Conservation (phyloP, 2,329 filamentous ascomycete genomes). For the Colletotrichum sp. region DNA sequence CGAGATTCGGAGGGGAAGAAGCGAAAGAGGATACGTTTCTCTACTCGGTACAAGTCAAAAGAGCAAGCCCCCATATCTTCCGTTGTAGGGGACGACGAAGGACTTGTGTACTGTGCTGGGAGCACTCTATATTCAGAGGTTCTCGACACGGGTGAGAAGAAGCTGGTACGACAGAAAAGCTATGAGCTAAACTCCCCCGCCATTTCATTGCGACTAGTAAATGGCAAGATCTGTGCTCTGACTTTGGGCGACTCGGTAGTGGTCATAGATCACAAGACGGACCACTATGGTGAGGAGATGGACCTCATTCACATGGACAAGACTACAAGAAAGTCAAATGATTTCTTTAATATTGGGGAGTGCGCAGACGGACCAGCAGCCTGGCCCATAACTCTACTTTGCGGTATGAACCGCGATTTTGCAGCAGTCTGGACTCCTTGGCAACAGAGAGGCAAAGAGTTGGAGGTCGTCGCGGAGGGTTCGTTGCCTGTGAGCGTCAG, state of each 20-base stretch:
- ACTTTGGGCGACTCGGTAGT: slow-evolving; percentile 61
- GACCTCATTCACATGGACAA: slow-evolving; percentile 50
- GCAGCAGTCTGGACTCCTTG: slow-evolving; percentile 57
- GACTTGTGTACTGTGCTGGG: slow-evolving; percentile 63
- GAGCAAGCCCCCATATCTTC: slow-evolving; percentile 55
- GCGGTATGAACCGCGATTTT: slow-evolving; percentile 51
- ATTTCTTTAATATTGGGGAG: slow-evolving; percentile 52
- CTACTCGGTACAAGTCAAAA: slow-evolving; percentile 11
- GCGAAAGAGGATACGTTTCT: slow-evolving; percentile 9
- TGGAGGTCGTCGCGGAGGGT: slow-evolving; percentile 59
- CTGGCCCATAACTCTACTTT: slow-evolving; percentile 51
- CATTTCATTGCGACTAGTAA: slow-evolving; percentile 50
- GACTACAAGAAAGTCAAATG: slow-evolving; percentile 44
- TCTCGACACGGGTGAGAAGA: slow-evolving; percentile 56
- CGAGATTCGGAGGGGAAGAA: slow-evolving; percentile 23
- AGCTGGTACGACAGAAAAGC: slow-evolving; percentile 50
- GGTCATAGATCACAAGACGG: slow-evolving; percentile 53
- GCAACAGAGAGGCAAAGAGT: slow-evolving; percentile 41
- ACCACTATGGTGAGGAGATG: slow-evolving; percentile 38
- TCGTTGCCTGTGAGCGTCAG: slow-evolving; percentile 61
- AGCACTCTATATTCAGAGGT: slow-evolving; percentile 59
- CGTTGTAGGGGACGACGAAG: slow-evolving; percentile 57
- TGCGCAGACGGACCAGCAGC: slow-evolving; percentile 26
- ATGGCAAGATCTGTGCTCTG: slow-evolving; percentile 54
- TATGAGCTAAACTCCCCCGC: slow-evolving; percentile 59